These are phyloP conservation scores for Calonectria hongkongensis DNA, from an alignment of 2,329 filamentous ascomycete genomes.

Conservation along the genomic window DNA sequence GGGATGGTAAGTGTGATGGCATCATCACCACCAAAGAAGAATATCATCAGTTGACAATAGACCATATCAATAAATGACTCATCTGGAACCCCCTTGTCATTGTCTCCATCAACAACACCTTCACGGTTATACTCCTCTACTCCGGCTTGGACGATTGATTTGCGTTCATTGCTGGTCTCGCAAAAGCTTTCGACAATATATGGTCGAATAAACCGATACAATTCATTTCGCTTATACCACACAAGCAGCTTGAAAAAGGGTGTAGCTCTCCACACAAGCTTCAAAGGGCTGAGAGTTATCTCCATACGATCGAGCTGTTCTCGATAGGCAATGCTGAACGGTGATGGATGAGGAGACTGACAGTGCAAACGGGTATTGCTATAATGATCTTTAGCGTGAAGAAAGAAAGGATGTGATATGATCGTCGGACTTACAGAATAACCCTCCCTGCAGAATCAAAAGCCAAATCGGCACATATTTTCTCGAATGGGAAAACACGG, in stretches of 20 bases:
- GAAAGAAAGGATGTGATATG: neutral
- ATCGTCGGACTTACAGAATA: neutral
- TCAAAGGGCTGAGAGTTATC: neutral
- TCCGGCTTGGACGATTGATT: neutral
- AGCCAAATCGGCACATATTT: neutral
- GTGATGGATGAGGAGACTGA: neutral
- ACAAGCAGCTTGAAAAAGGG: neutral
- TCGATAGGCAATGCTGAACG: neutral
- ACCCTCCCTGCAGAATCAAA: neutral
- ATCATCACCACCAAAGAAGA: neutral
- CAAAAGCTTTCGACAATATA: neutral
- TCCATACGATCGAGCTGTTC: neutral
- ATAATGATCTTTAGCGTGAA: neutral
- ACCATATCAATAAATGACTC: neutral
- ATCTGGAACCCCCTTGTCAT: neutral
- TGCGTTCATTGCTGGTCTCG: neutral
- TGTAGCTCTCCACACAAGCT: constrained; percentile 1
- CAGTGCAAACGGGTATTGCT: neutral
- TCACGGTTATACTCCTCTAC: neutral
- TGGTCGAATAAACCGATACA: neutral
- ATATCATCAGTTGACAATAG: constrained; percentile 1
- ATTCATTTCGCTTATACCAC: neutral
- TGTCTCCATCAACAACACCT: neutral
- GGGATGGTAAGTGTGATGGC: neutral
- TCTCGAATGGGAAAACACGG: neutral